Conservation (phyloP, 768 basidiomycete species). For the Russula sp. region DNA sequence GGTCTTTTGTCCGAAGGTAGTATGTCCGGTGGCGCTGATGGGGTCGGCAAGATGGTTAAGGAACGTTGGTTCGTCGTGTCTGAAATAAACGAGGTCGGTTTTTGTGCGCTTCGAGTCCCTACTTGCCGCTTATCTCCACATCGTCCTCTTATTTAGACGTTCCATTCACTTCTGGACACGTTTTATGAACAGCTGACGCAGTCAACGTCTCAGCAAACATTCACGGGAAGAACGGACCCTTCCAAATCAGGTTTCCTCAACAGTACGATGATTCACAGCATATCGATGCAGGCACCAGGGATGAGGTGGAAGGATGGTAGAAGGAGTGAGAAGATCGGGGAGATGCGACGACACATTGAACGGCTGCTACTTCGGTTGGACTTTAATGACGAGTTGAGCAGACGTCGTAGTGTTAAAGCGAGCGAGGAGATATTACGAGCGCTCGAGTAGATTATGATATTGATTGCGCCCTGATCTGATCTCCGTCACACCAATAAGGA, state of each 20-base stretch:
- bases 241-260: conserved; percentile 70
- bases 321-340: conserved; percentile 56
- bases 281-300: conserved; percentile 41
- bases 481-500: not conserved
- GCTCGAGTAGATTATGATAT: conserved; percentile 31
- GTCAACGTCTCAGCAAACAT: conserved; percentile 73
- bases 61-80: conserved; percentile 66
- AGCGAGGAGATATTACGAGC: conserved; percentile 45
- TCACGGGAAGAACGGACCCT: conserved; percentile 57
- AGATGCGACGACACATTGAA: conserved; percentile 78
- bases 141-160: conserved; percentile 45
- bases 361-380: conserved; percentile 77
- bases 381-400: conserved; percentile 76
- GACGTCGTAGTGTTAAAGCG: conserved; percentile 31
- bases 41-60: conserved; percentile 68
- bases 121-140: conserved; percentile 27
- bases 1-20: conserved; percentile 81
- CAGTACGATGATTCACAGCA: conserved; percentile 48
- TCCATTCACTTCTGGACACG: conserved; percentile 61
- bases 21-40: conserved; percentile 51
- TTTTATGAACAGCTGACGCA: conserved; percentile 80
- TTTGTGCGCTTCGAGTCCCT: not conserved
- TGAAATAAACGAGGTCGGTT: conserved; percentile 72
- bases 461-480: not conserved
- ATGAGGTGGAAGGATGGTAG: conserved; percentile 51